A percentile compares a stretch with the other conserved stretches of the same genome.
These are phyloP conservation scores for Sporopachydermia quercuum DNA, from an alignment of 805 yeast genomes.

Conservation along the genomic window DNA sequence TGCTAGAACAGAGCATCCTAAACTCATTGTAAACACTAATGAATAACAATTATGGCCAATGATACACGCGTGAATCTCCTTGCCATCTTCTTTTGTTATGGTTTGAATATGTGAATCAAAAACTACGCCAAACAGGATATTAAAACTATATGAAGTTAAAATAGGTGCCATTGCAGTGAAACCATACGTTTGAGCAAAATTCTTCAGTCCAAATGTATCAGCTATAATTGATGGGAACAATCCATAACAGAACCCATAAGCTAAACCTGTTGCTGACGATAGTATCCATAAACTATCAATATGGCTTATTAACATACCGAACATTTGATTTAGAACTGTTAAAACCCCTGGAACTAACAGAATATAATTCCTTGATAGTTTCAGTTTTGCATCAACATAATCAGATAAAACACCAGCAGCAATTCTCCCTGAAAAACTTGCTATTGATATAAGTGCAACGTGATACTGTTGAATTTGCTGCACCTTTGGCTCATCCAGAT, in stretches of 20 bases:
- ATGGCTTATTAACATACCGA: conserved; percentile 24
- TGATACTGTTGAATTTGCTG: conserved; percentile 53
- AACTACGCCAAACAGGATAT: conserved; percentile 44
- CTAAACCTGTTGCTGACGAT: conserved; percentile 48
- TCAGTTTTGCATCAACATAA: conserved; percentile 29
- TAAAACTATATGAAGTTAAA: conserved; percentile 41
- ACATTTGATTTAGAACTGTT: conserved; percentile 33
- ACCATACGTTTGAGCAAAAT: conserved; percentile 66
- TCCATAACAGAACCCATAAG: conserved; percentile 62
- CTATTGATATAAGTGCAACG: conserved; percentile 54
- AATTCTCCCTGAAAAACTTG: conserved; percentile 54
- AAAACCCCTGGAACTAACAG: conserved; percentile 37
- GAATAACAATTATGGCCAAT: conserved; percentile 12
- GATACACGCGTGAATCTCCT: conserved; percentile 10
- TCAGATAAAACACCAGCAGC: conserved; percentile 53
- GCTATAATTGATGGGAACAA: conserved; percentile 64
- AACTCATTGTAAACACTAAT: conserved; percentile 9
- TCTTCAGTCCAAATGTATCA: conserved; percentile 54
- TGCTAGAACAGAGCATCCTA: conserved; percentile 4
- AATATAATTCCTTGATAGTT: conserved; percentile 36
- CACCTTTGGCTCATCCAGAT: conserved; percentile 16
- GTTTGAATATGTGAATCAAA: conserved; percentile 33
- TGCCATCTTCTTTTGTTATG: conserved; percentile 8
- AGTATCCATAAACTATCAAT: conserved; percentile 29
- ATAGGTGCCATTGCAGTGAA: conserved; percentile 52